Conservation (phyloP, 352 stramenopile genomes). For the Phytophthora pistaciae region DNA sequence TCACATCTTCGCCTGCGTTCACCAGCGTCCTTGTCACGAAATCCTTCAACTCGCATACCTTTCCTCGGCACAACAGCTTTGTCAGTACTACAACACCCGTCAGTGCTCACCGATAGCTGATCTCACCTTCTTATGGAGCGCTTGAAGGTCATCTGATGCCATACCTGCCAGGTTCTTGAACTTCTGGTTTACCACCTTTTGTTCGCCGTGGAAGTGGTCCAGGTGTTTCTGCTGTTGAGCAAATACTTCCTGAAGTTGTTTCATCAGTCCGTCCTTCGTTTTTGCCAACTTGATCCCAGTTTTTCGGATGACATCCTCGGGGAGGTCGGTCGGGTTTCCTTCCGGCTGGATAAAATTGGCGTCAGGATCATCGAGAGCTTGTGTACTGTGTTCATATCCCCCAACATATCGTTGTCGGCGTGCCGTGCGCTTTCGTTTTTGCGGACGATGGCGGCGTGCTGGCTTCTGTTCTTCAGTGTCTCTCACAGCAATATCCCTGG, state of each 20-base stretch:
- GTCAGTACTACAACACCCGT: neutral
- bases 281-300: constrained; percentile 53
- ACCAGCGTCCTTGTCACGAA: constrained; percentile 66
- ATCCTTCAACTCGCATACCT: constrained; percentile 45
- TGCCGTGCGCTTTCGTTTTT: constrained; percentile 19
- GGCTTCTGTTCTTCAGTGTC: neutral
- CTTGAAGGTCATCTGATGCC: constrained; percentile 32
- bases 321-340: constrained; percentile 75
- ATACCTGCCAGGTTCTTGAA: constrained; percentile 33
- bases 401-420: constrained; percentile 69
- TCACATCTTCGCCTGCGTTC: constrained; percentile 74
- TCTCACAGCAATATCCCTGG: neutral
- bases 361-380: constrained; percentile 60
- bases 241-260: constrained; percentile 47
- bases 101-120: constrained; percentile 1
- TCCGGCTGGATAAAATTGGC: constrained; percentile 87
- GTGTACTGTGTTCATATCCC: constrained; percentile 62
- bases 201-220: constrained; percentile 41
- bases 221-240: constrained; percentile 40
- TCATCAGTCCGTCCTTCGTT: constrained; percentile 44
- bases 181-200: constrained; percentile 26
- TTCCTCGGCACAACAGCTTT: neutral
- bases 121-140: constrained; percentile 41
- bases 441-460: neutral
- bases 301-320: constrained; percentile 76